Percentiles rank a stretch among this genome's conserved stretches.
These are phyloP conservation scores for Syzygium jambos DNA, from an alignment of 345 rosid genomes.

Conservation along the genomic window DNA sequence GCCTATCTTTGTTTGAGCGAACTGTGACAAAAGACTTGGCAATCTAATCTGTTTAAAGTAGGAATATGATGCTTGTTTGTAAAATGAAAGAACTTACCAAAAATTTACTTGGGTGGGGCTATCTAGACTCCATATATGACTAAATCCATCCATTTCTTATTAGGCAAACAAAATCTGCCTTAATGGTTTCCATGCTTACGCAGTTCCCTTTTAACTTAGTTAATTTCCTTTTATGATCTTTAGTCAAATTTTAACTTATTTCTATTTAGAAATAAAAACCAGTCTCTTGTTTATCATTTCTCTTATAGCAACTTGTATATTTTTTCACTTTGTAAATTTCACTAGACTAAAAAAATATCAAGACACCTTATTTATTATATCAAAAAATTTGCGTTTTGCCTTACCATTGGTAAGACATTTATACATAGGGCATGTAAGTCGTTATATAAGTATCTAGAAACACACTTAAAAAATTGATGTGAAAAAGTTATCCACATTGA, in stretches of 20 bases:
- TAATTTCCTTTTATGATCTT: not conserved
- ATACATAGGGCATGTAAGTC: not conserved
- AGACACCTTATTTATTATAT: not conserved
- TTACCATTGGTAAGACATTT: not conserved
- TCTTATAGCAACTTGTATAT: not conserved
- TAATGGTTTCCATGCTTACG: too few species aligned
- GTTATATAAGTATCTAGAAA: not conserved
- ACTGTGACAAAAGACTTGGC: too few species aligned
- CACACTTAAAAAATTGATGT: not conserved
- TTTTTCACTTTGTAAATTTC: not conserved
- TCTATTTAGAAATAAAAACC: not conserved
- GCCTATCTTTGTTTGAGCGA: too few species aligned
- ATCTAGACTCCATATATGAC: too few species aligned
- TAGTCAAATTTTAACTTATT: not conserved
- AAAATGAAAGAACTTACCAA: too few species aligned
- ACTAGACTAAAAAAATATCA: not conserved
- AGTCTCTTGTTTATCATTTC: not conserved
- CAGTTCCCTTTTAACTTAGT: not conserved
- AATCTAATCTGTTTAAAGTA: too few species aligned
- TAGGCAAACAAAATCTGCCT: too few species aligned
- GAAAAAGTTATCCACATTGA: not conserved
- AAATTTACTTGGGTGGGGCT: too few species aligned
- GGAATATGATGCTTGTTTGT: too few species aligned
- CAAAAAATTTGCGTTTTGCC: not conserved
- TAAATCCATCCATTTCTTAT: too few species aligned